Evolutionary conservation across 441 rosid genomes (phyloP).

Genomic region (Dalechampia spathulata): DNA sequence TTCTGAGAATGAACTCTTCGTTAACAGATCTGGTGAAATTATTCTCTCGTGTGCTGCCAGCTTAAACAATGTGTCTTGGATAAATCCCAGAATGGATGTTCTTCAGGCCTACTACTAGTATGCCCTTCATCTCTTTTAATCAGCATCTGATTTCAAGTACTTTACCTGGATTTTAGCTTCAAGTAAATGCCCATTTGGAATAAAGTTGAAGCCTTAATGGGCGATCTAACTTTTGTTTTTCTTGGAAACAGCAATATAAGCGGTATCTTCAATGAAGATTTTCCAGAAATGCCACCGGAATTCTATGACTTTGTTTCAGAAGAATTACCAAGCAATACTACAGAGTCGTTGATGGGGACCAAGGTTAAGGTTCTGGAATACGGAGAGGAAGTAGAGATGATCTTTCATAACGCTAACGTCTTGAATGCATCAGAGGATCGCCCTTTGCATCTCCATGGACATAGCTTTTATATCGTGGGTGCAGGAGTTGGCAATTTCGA

Average conservation of each 20-base stretch:
- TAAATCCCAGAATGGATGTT: constrained; percentile 16
- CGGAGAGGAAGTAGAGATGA: constrained; percentile 23
- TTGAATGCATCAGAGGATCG: constrained; percentile 13
- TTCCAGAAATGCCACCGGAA: constrained; percentile 17
- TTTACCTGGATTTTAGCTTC: too few relatives aligned
- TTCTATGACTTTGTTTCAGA: constrained; percentile 16
- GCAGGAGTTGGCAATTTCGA: constrained; percentile 22
- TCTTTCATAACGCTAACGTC: constrained; percentile 25
- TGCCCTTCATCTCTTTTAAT: too few relatives aligned
- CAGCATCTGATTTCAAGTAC: too few relatives aligned
- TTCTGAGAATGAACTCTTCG: too few relatives aligned
- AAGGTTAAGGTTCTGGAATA: constrained; percentile 20
- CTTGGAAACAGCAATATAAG: constrained; percentile 13
- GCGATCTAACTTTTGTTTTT: too few relatives aligned
- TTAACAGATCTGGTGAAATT: too few relatives aligned
- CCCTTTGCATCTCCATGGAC: constrained; percentile 35
- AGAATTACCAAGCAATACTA: not conserved
- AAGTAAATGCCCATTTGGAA: too few relatives aligned
- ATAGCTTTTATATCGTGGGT: constrained; percentile 21
- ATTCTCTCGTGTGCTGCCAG: constrained; percentile 20
- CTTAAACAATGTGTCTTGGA: constrained; percentile 24
- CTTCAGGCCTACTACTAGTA: constrained; percentile 28
- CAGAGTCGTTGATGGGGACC: constrained; percentile 5
- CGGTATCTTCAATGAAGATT: constrained; percentile 10
- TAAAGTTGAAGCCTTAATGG: too few relatives aligned